Evolutionary conservation across 208 protist species (phyloP).

Genomic region (Herpetomonas tarakana): DNA sequence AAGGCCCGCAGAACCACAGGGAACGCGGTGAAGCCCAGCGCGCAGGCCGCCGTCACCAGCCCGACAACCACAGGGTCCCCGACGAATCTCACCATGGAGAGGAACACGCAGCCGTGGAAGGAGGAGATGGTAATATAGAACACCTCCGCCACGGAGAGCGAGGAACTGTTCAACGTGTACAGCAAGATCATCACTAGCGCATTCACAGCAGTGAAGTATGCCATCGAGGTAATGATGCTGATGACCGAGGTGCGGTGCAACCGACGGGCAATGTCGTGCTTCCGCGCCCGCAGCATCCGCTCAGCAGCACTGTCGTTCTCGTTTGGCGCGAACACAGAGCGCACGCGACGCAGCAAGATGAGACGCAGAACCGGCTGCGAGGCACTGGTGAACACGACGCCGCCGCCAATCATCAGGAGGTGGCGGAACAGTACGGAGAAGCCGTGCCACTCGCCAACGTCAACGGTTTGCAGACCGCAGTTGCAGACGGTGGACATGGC

Average conservation of each 20-base stretch:
- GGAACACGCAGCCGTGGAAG: constrained; percentile 74
- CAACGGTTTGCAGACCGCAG: constrained; percentile 68
- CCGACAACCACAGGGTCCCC: constrained; percentile 39
- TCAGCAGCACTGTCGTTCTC: constrained; percentile 39
- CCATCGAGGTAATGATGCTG: constrained; percentile 35
- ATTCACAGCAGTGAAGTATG: constrained; percentile 53
- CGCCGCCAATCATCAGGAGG: constrained; percentile 57
- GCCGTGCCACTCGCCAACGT: constrained; percentile 40
- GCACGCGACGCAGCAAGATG: constrained; percentile 52
- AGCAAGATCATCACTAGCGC: constrained; percentile 31
- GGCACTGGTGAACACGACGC: constrained; percentile 66
- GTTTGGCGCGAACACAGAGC: constrained; percentile 25
- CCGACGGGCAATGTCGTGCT: constrained; percentile 33
- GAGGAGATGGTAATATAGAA: constrained; percentile 46
- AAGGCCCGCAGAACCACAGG: constrained; percentile 59
- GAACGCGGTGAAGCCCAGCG: constrained; percentile 70
- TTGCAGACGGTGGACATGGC: constrained; percentile 70
- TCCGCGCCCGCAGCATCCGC: constrained; percentile 31
- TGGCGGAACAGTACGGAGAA: constrained; percentile 36
- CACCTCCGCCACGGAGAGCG: constrained; percentile 25
- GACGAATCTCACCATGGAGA: constrained; percentile 54
- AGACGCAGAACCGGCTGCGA: constrained; percentile 62
- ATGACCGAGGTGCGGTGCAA: constrained; percentile 53
- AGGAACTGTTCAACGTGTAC: constrained; percentile 33
- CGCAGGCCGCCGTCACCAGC: constrained; percentile 44